Evolutionary conservation across 2,329 filamentous ascomycete genomes (phyloP).

Genomic region (Emydomyces testavorans): DNA sequence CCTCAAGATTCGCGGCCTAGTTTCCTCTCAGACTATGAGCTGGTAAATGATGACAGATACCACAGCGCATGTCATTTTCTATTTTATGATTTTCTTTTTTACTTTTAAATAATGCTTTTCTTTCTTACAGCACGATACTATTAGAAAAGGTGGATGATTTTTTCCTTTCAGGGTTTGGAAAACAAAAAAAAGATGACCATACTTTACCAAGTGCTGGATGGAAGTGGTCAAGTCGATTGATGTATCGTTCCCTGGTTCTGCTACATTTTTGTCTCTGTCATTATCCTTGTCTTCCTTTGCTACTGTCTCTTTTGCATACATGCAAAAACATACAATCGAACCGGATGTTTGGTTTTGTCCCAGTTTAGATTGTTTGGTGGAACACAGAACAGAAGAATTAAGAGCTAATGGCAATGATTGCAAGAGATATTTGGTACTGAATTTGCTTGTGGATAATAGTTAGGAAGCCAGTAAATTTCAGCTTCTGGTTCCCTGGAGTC

Average conservation of each 20-base stretch:
- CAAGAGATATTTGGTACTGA: neutral
- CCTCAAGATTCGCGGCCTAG: neutral
- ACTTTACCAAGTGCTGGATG: neutral
- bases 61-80: neutral
- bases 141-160: neutral
- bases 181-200: neutral
- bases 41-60: constrained; percentile 4
- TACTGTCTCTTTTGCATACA: neutral
- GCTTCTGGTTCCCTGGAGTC: neutral
- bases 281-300: neutral
- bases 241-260: neutral
- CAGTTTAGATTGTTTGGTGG: neutral
- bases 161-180: neutral
- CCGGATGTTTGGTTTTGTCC: neutral
- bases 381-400: neutral
- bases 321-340: constrained; percentile 3
- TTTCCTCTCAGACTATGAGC: neutral
- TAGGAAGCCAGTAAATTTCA: neutral
- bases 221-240: neutral
- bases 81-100: neutral
- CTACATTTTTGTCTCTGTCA: neutral
- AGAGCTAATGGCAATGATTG: too few species aligned
- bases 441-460: neutral
- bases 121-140: neutral
- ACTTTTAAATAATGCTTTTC: neutral